phyloP scores from a whole-genome alignment of 257 asterid species.

The Penstemon barbatus region DNA sequence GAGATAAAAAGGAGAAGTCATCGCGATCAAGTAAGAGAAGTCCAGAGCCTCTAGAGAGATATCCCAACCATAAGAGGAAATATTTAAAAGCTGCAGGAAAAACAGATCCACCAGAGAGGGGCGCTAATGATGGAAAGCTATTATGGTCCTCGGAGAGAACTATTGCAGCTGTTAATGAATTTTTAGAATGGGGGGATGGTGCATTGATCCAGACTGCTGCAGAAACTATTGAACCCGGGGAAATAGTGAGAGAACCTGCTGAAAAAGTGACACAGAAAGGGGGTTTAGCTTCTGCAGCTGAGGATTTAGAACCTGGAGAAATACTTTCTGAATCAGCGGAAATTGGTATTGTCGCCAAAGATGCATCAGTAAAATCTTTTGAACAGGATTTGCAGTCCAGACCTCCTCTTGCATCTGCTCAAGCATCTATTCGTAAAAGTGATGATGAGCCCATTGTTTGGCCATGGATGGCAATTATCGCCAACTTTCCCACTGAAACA shows the following conservation, averaged over 20 bases:
- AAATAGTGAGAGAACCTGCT: slow-evolving; percentile 11
- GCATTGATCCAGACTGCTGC: slow-evolving; percentile 4
- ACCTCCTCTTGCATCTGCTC: slow-evolving; percentile 21
- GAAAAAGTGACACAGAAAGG: slow-evolving; percentile 5
- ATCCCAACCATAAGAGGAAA: slow-evolving; percentile 25
- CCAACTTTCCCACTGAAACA: slow-evolving; percentile 58
- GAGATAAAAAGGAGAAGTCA: slow-evolving; percentile 27
- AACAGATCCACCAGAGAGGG: neutral
- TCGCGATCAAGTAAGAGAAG: slow-evolving; percentile 35
- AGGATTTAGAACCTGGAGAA: slow-evolving; percentile 34
- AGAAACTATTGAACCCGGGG: slow-evolving; percentile 20
- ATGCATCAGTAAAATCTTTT: slow-evolving; percentile 9
- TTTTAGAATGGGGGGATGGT: slow-evolving; percentile 6
- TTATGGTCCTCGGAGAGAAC: slow-evolving; percentile 11
- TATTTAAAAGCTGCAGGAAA: slow-evolving; percentile 9
- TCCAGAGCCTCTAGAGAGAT: slow-evolving; percentile 28
- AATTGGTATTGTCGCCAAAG: slow-evolving; percentile 12
- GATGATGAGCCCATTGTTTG: slow-evolving; percentile 68
- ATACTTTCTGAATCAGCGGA: slow-evolving; percentile 19
- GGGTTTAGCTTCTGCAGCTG: slow-evolving; percentile 15
- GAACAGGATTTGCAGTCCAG: slow-evolving; percentile 22
- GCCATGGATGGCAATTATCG: slow-evolving; percentile 88
- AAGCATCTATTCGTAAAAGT: slow-evolving; percentile 24
- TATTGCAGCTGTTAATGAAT: slow-evolving; percentile 23
- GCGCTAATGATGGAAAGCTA: neutral